phyloP scores from a whole-genome alignment of 192 early-diverging fungal genomes.

The Phycomyces nitens region DNA sequence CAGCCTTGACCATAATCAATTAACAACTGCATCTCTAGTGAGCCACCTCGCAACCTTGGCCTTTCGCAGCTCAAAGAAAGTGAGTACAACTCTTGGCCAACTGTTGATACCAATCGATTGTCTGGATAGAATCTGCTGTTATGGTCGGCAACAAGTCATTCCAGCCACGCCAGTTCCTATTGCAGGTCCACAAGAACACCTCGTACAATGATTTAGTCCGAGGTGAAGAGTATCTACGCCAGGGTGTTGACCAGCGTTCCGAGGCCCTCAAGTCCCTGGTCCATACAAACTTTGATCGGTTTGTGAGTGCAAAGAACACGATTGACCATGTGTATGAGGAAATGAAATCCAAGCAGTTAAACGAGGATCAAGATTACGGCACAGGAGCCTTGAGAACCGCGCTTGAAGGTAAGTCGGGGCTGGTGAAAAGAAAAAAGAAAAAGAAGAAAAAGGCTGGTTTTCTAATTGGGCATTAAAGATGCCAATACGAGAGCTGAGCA shows the following conservation, averaged over 20 bases:
- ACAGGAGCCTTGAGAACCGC: conserved; percentile 65
- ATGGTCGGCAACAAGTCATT: conserved; percentile 53
- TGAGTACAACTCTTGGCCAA: no score
- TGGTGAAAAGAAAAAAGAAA: no score
- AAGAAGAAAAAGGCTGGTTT: no score
- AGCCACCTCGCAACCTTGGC: conserved; percentile 19
- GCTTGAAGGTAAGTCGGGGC: conserved; percentile 62
- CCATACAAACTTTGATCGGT: conserved; percentile 95
- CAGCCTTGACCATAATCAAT: no score
- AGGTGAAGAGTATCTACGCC: conserved; percentile 69
- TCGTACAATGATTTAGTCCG: conserved; percentile 76
- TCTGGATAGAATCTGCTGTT: conserved; percentile 37
- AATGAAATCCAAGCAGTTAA: conserved; percentile 83
- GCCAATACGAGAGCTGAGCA: conserved; percentile 67
- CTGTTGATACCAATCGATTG: neutral
- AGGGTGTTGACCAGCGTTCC: conserved; percentile 73
- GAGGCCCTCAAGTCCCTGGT: conserved; percentile 87
- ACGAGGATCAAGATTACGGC: conserved; percentile 76
- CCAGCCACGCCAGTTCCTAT: conserved; percentile 70
- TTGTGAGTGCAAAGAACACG: conserved; percentile 91
- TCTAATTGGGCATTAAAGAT: no score
- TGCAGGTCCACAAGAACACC: conserved; percentile 81
- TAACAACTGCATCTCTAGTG: conserved; percentile 11
- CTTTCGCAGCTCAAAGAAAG: conserved; percentile 24
- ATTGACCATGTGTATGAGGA: conserved; percentile 93